These are phyloP conservation scores for Lactuca sativa DNA, from an alignment of 129 eudicot genomes.

Conservation along the genomic window DNA sequence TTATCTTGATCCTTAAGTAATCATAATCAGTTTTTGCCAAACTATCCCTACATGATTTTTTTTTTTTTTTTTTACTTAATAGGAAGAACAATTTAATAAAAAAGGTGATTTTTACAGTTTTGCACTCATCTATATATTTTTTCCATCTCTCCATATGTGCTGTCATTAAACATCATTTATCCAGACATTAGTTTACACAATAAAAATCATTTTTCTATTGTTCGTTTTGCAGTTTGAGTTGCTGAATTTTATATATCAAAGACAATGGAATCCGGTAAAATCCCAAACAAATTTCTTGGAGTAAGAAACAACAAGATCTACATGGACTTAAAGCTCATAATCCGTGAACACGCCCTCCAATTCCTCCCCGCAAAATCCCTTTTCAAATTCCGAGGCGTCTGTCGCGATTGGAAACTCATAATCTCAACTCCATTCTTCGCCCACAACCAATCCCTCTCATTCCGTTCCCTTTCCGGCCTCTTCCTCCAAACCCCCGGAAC, in stretches of 20 bases:
- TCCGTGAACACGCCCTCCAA: conserved; percentile 52
- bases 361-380: conserved; percentile 72
- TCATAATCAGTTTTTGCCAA: not conserved
- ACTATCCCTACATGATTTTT: too few species aligned
- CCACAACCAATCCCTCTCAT: conserved; percentile 56
- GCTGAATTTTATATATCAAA: conserved; percentile 26
- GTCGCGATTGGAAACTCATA: conserved; percentile 55
- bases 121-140: too few species aligned
- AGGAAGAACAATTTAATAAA: too few species aligned
- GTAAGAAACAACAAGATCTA: conserved; percentile 37
- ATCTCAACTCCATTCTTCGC: conserved; percentile 55
- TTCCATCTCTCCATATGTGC: too few species aligned
- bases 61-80: too few species aligned
- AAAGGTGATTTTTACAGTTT: too few species aligned
- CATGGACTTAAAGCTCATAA: conserved; percentile 51
- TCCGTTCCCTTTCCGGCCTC: conserved; percentile 35
- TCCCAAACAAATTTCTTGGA: conserved; percentile 24
- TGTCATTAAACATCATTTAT: too few species aligned
- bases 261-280: conserved; percentile 45
- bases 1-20: not conserved
- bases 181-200: too few species aligned
- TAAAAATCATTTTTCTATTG: not conserved
- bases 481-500: conserved; percentile 36
- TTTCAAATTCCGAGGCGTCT: conserved; percentile 42
- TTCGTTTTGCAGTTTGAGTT: conserved; percentile 19